Conservation (phyloP, 768 basidiomycete genomes). For the Hydnomerulius pinastri region DNA sequence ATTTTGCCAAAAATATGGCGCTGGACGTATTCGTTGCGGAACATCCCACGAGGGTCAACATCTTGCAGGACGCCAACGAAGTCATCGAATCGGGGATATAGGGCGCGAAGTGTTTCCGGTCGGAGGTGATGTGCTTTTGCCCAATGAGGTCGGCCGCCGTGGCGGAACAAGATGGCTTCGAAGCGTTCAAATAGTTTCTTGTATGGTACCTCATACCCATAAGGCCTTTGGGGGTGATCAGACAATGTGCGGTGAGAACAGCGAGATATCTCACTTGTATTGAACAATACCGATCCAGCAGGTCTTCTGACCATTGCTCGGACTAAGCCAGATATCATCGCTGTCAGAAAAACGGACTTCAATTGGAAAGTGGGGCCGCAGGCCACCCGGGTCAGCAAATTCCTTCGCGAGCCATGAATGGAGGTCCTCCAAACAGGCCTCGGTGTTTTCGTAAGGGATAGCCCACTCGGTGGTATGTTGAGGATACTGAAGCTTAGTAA, state of each 20-base stretch:
- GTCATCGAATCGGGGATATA: slow-evolving; percentile 84
- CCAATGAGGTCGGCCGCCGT: slow-evolving; percentile 93
- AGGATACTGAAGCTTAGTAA: slow-evolving; percentile 56
- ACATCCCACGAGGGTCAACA: slow-evolving; percentile 75
- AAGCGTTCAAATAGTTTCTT: slow-evolving; percentile 74
- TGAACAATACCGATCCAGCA: slow-evolving; percentile 99
- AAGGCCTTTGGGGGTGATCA: slow-evolving; percentile 58
- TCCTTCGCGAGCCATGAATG: slow-evolving; percentile 72
- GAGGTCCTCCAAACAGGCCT: slow-evolving; percentile 70
- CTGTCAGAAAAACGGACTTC: slow-evolving; percentile 87
- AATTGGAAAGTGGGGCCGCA: slow-evolving; percentile 89
- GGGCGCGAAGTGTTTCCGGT: slow-evolving; percentile 57
- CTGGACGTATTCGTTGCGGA: slow-evolving; percentile 87
- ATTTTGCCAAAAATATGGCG: slow-evolving; percentile 79
- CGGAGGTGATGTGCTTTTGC: slow-evolving; percentile 84
- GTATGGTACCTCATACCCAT: slow-evolving; percentile 82
- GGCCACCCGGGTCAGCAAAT: slow-evolving; percentile 63
- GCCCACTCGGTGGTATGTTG: slow-evolving; percentile 98
- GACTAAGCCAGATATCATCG: slow-evolving; percentile 95
- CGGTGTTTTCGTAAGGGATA: slow-evolving; percentile 70
- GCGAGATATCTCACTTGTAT: slow-evolving; percentile 69
- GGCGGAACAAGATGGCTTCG: slow-evolving; percentile 64
- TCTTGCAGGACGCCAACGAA: slow-evolving; percentile 65
- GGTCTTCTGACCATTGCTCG: slow-evolving; percentile 74
- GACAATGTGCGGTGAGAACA: neutral